phyloP scores from a whole-genome alignment of 768 basidiomycete species.

The Lentinula edodes region DNA sequence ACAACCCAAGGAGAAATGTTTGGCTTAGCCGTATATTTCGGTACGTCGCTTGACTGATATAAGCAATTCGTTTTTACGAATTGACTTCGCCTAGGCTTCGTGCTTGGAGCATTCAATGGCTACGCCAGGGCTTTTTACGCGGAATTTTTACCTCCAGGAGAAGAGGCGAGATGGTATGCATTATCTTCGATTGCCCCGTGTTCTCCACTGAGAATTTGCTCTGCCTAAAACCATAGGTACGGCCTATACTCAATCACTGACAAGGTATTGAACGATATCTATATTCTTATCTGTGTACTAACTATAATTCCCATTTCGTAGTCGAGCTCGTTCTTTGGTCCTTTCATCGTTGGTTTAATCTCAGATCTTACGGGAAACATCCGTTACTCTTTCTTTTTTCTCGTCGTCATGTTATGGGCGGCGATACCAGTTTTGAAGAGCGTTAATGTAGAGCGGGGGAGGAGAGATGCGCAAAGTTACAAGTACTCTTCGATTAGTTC shows the following conservation, averaged over 20 bases:
- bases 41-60: slow-evolving; percentile 25
- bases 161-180: slow-evolving; percentile 83
- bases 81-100: slow-evolving; percentile 37
- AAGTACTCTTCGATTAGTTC: slow-evolving; percentile 11
- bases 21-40: slow-evolving; percentile 75
- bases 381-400: slow-evolving; percentile 86
- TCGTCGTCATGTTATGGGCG: slow-evolving; percentile 74
- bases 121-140: slow-evolving; percentile 86
- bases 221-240: slow-evolving; percentile 30
- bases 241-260: slow-evolving; percentile 88
- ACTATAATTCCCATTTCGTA: slow-evolving; percentile 21
- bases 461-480: slow-evolving; percentile 43
- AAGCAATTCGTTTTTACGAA: background rate
- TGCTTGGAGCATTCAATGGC: slow-evolving; percentile 89
- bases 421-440: slow-evolving; percentile 71
- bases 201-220: background rate
- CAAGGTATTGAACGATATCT: slow-evolving; percentile 41
- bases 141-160: slow-evolving; percentile 78
- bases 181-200: background rate
- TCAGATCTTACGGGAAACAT: slow-evolving; percentile 90
- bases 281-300: background rate
- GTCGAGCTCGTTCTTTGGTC: slow-evolving; percentile 91
- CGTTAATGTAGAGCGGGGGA: slow-evolving; percentile 68
- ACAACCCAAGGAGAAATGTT: slow-evolving; percentile 84
- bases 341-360: slow-evolving; percentile 81